Evolutionary conservation across 257 asterid genomes (phyloP), one percentile per base, ranked within the genome.

Genomic region (Plantago major): DNA sequence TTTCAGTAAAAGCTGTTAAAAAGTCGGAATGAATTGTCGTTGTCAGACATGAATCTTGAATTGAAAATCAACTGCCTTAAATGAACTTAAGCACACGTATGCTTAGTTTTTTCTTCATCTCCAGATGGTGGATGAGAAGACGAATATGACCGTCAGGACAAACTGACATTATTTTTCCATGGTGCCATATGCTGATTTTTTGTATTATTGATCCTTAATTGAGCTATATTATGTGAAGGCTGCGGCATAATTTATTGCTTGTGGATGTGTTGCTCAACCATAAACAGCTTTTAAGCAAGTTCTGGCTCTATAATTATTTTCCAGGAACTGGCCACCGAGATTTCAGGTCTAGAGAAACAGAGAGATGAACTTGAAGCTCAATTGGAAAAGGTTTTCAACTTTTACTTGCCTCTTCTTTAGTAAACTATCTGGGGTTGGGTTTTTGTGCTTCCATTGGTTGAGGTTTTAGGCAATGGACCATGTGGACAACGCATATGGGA

Each of bases 291-390:
- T 17, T 12, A 26, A 48, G 49, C 62, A 48, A 49, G 38, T 58
- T 61, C 43, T 67, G 73, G 59, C 45, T 66, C 58, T 52, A 56
- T 70, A 63, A 22, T 64, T 60, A 46, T 57, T 66, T 71, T 52
- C 60, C 94, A 93, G 99, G 99, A 89, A 72, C 74, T 93, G 58
- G 72, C 73, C 45, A 79, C 82, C 63, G 99, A 89, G 81, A 69
- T 89, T 65, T 80, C 96, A 18, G 95, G 68, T 62, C 95, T 89
- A 47, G 91, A 84, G 84, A 85, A 82, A 74, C 84, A 89, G 74
- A 85, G 84, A 73, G 87, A 80, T 78, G 90, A 83, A 62, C 90
- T 89, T 67, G 99, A 93, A 85, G 95, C 96, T 75, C 78, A 83
- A 75, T 74, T 93, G 81, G 80, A 84, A 72, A 90, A 87, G 97